phyloP scores from a whole-genome alignment of 768 basidiomycete genomes.

The Dioszegia aurantiaca region DNA sequence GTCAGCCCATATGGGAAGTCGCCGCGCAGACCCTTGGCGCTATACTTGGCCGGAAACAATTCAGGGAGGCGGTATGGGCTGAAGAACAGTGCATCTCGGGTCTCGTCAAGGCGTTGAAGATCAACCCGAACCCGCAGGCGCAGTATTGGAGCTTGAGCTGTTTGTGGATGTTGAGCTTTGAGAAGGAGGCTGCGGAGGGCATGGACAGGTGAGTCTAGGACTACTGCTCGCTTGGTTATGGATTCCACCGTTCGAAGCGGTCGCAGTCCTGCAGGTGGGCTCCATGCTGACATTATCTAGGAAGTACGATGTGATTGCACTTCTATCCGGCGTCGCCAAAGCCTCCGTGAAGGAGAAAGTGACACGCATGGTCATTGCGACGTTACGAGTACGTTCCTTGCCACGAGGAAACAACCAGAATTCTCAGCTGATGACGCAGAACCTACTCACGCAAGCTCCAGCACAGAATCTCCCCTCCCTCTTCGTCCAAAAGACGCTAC shows the following conservation, averaged over 20 bases:
- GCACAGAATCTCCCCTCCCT: slow-evolving; percentile 80
- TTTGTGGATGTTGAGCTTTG: slow-evolving; percentile 91
- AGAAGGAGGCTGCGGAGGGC: slow-evolving; percentile 75
- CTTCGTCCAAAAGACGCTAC: slow-evolving; percentile 81
- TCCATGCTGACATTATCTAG: slow-evolving; percentile 54
- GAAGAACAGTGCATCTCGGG: slow-evolving; percentile 51
- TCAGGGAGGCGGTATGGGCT: slow-evolving; percentile 75
- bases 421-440: slow-evolving; percentile 6
- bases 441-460: slow-evolving; percentile 9
- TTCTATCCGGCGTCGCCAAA: slow-evolving; percentile 78
- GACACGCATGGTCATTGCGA: slow-evolving; percentile 84
- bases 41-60: slow-evolving; percentile 74
- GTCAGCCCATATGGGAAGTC: slow-evolving; percentile 63
- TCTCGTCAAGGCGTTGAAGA: slow-evolving; percentile 75
- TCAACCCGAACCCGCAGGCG: slow-evolving; percentile 84
- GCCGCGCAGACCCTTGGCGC: slow-evolving; percentile 88
- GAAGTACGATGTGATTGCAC: slow-evolving; percentile 82
- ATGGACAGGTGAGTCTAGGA: slow-evolving; percentile 71
- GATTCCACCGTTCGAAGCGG: too few species aligned
- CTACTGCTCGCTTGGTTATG: too few species aligned
- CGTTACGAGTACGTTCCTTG: slow-evolving; percentile 66
- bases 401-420: background rate
- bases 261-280: too few species aligned
- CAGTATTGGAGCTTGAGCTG: slow-evolving; percentile 91
- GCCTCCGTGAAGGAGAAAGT: slow-evolving; percentile 95